phyloP scores from a whole-genome alignment of 1,139 yeast genomes.

The Yamadazyma conglobata region DNA sequence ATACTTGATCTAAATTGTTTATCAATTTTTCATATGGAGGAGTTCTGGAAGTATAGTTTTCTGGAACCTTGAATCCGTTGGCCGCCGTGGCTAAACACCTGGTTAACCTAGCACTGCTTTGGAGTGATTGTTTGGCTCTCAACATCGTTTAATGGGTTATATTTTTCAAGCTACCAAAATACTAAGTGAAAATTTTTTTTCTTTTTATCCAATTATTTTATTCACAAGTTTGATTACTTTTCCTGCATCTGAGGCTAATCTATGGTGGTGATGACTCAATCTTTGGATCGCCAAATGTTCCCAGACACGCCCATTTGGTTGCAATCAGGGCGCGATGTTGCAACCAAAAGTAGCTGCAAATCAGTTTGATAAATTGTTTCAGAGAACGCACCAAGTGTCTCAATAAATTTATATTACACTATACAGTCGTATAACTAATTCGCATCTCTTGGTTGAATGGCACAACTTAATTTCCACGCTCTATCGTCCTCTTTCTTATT shows the following conservation, averaged over 20 bases:
- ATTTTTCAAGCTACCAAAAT: not conserved
- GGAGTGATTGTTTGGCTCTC: slow-evolving; percentile 3
- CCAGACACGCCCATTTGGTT: no score
- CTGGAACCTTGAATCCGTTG: slow-evolving; percentile 41
- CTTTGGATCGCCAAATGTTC: not conserved
- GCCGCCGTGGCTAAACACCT: slow-evolving; percentile 32
- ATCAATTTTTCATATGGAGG: slow-evolving; percentile 86
- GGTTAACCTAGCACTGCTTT: slow-evolving; percentile 1
- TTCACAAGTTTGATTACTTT: slow-evolving; percentile 11
- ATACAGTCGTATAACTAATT: not conserved
- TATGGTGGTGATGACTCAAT: slow-evolving; percentile 9
- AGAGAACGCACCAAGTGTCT: no score
- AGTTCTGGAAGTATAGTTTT: slow-evolving; percentile 61
- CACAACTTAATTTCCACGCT: slow-evolving; percentile 68
- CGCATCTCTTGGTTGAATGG: slow-evolving; percentile 42
- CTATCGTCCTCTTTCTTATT: slow-evolving; percentile 62
- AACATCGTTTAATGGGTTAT: slow-evolving; percentile 4
- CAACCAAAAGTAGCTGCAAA: no score
- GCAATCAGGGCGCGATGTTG: no score
- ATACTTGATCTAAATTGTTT: slow-evolving; percentile 58
- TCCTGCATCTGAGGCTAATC: slow-evolving; percentile 3
- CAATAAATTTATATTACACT: no score
- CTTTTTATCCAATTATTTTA: slow-evolving; percentile 10
- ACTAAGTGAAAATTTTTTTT: slow-evolving; percentile 5
- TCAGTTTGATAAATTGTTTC: no score